Percentiles rank a stretch among this genome's conserved stretches.
These are phyloP conservation scores for Talaromyces sp. DNA, from an alignment of 2,329 filamentous ascomycete species.

Conservation along the genomic window DNA sequence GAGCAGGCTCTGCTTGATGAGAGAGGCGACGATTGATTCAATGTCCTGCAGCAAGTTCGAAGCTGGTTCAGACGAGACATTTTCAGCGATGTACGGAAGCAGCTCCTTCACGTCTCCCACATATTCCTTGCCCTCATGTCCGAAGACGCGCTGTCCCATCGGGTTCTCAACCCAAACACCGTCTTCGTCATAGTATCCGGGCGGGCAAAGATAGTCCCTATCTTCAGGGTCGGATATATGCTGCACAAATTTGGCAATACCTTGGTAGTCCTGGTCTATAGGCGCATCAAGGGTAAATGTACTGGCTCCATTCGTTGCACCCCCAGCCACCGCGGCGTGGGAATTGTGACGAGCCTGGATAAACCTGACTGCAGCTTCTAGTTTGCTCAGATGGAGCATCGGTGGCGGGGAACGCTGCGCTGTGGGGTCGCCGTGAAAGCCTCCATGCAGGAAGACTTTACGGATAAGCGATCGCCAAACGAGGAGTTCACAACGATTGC, in stretches of 20 bases:
- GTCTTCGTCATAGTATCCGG: slow-evolving; percentile 28
- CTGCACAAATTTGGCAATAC: slow-evolving; percentile 14
- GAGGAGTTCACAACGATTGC: slow-evolving; percentile 72
- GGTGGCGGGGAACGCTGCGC: slow-evolving; percentile 56
- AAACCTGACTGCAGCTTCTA: slow-evolving; percentile 61
- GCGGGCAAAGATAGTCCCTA: slow-evolving; percentile 32
- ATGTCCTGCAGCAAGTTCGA: slow-evolving; percentile 57
- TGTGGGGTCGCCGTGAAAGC: slow-evolving; percentile 56
- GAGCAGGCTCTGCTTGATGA: slow-evolving; percentile 76
- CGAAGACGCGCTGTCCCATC: slow-evolving; percentile 22
- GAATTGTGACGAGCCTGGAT: slow-evolving; percentile 48
- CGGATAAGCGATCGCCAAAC: slow-evolving; percentile 80
- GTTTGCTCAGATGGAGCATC: slow-evolving; percentile 66
- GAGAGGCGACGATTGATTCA: slow-evolving; percentile 71
- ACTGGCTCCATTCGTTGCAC: slow-evolving; percentile 17
- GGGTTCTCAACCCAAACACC: slow-evolving; percentile 26
- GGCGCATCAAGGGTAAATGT: slow-evolving; percentile 25
- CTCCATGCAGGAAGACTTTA: slow-evolving; percentile 72
- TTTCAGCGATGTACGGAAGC: slow-evolving; percentile 40
- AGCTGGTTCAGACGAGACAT: slow-evolving; percentile 14
- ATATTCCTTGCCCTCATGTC: slow-evolving; percentile 25
- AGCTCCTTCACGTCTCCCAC: slow-evolving; percentile 40
- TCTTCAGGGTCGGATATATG: slow-evolving; percentile 19
- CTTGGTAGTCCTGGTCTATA: slow-evolving; percentile 29
- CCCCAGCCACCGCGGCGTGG: slow-evolving; percentile 6